These are phyloP conservation scores for Arabis alpina DNA, from an alignment of 345 rosid genomes.

Conservation along the genomic window DNA sequence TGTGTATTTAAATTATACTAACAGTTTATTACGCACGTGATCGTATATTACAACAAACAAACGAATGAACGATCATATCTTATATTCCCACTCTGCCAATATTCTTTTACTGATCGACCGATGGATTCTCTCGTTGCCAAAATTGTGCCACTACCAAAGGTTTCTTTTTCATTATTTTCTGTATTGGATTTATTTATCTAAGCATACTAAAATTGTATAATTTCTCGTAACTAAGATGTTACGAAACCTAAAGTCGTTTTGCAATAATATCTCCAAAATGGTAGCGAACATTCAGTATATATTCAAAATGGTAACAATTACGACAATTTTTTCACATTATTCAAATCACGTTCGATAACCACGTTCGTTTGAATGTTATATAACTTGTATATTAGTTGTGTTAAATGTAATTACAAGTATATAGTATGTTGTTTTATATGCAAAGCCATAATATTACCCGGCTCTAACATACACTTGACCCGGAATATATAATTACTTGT, in stretches of 20 bases:
- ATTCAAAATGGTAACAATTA: too few relatives aligned
- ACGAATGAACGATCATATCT: slow-evolving; percentile 38
- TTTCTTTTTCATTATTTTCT: slow-evolving; percentile 16
- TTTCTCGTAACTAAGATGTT: not conserved
- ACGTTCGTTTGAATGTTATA: not conserved
- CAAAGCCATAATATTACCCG: too few relatives aligned
- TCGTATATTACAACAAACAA: slow-evolving; percentile 33
- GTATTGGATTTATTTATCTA: too few relatives aligned
- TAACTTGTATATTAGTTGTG: too few relatives aligned
- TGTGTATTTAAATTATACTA: not conserved
- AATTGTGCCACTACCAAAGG: slow-evolving; percentile 32
- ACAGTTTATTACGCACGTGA: slow-evolving; percentile 40
- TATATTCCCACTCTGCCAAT: slow-evolving; percentile 43
- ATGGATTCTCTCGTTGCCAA: slow-evolving; percentile 40
- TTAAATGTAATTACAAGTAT: too few relatives aligned
- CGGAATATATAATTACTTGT: too few relatives aligned
- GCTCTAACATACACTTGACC: too few relatives aligned
- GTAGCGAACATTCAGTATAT: too few relatives aligned
- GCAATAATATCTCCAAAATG: not conserved
- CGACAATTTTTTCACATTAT: not conserved
- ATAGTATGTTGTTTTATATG: too few relatives aligned
- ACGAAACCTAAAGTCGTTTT: not conserved
- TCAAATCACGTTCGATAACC: not conserved
- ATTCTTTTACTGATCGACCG: slow-evolving; percentile 43
- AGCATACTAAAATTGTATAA: not conserved